phyloP scores from a whole-genome alignment of 306 rosid genomes.

The Gastrolobium villosum region DNA sequence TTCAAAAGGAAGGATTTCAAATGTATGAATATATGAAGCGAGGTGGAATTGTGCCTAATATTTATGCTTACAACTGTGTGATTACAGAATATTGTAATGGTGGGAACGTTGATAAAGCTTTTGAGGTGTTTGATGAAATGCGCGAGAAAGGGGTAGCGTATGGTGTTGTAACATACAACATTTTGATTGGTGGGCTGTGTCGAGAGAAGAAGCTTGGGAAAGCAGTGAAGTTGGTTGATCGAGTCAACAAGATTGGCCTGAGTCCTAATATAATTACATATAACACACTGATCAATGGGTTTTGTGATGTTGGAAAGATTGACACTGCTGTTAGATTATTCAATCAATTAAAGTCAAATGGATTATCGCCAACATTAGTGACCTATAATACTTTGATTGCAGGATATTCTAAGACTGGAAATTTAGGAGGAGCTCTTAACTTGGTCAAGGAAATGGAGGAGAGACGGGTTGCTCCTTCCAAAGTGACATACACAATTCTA shows the following conservation, averaged over 20 bases:
- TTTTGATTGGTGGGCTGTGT: constrained; percentile 70
- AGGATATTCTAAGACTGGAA: constrained; percentile 62
- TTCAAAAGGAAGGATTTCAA: constrained; percentile 73
- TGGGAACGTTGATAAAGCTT: constrained; percentile 59
- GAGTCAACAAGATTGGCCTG: constrained; percentile 57
- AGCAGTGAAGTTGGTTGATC: constrained; percentile 64
- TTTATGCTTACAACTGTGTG: constrained; percentile 67
- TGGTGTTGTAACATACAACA: constrained; percentile 69
- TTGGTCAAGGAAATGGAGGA: constrained; percentile 79
- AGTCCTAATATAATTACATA: constrained; percentile 70
- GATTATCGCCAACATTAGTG: constrained; percentile 68
- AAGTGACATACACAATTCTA: constrained; percentile 80
- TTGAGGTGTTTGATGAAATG: constrained; percentile 78
- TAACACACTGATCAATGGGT: constrained; percentile 74
- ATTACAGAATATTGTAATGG: constrained; percentile 63
- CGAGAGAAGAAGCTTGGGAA: constrained; percentile 53
- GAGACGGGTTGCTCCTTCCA: constrained; percentile 66
- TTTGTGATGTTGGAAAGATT: constrained; percentile 64
- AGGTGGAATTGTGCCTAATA: constrained; percentile 62
- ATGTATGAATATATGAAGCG: constrained; percentile 70
- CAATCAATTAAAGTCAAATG: constrained; percentile 65
- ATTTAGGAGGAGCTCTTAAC: constrained; percentile 59
- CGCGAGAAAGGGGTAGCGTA: constrained; percentile 62
- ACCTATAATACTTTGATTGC: constrained; percentile 74
- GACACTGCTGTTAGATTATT: constrained; percentile 69